Percentiles rank a stretch among this genome's conserved stretches.
phyloP scores from a whole-genome alignment of 2,329 filamentous ascomycete genomes.

The Diaporthe ampelina region DNA sequence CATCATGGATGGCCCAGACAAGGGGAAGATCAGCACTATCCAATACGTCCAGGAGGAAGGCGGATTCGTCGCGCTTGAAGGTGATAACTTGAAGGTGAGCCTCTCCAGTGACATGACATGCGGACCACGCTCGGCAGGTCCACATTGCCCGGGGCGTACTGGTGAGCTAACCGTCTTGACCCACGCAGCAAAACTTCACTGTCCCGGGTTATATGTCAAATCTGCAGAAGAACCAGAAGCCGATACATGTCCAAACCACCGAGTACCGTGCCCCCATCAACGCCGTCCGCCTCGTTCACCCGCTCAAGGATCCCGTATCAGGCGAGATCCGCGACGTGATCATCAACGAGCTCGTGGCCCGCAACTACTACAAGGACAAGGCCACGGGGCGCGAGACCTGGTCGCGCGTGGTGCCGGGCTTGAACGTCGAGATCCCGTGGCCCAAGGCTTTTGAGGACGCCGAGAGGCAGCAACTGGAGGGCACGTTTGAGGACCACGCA shows the following conservation, averaged over 20 bases:
- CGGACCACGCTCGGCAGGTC: neutral
- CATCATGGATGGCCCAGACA: slow-evolving; percentile 81
- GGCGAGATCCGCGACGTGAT: slow-evolving; percentile 80
- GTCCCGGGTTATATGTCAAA: slow-evolving; percentile 57
- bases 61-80: slow-evolving; percentile 73
- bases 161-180: slow-evolving; percentile 18
- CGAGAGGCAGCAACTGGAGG: slow-evolving; percentile 60
- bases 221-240: slow-evolving; percentile 42
- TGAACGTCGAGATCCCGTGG: slow-evolving; percentile 83
- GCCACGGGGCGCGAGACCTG: slow-evolving; percentile 62
- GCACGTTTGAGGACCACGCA: slow-evolving; percentile 59
- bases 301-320: slow-evolving; percentile 76
- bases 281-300: slow-evolving; percentile 85
- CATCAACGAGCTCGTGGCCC: slow-evolving; percentile 77
- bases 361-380: slow-evolving; percentile 64
- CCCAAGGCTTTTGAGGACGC: slow-evolving; percentile 61
- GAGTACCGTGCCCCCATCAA: slow-evolving; percentile 75
- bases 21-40: slow-evolving; percentile 87
- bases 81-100: slow-evolving; percentile 72
- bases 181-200: slow-evolving; percentile 50
- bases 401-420: slow-evolving; percentile 75
- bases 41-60: slow-evolving; percentile 64
- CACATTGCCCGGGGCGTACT: neutral
- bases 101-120: neutral
- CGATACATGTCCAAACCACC: slow-evolving; percentile 57